These are phyloP conservation scores for Nakazawaea ambrosiae DNA, from an alignment of 805 yeast species.

Conservation along the genomic window DNA sequence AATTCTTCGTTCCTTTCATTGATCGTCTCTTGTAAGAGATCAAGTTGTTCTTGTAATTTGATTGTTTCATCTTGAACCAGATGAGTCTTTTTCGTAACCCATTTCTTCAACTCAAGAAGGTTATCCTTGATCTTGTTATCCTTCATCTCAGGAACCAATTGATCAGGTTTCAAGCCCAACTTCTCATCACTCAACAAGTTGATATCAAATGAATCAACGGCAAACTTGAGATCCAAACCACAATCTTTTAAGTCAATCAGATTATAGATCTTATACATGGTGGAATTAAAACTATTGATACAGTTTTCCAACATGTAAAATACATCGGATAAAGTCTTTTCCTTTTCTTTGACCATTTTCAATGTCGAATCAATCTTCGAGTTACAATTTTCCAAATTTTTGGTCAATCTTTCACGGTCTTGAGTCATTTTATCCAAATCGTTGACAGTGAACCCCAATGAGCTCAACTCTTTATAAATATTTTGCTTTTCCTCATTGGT, in stretches of 20 bases:
- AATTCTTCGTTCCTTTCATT: constrained; percentile 49
- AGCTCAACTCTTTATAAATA: constrained; percentile 35
- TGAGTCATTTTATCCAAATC: constrained; percentile 57
- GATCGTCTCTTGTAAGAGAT: constrained; percentile 46
- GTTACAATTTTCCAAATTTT: constrained; percentile 38
- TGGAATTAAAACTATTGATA: constrained; percentile 49
- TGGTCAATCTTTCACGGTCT: constrained; percentile 54
- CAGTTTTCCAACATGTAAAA: constrained; percentile 45
- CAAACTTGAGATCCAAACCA: constrained; percentile 24
- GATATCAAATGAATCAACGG: constrained; percentile 27
- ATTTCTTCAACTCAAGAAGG: constrained; percentile 37
- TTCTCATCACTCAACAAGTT: constrained; percentile 33
- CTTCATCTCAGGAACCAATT: constrained; percentile 29
- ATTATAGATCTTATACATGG: constrained; percentile 40
- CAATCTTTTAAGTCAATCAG: constrained; percentile 14
- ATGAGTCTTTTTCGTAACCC: constrained; percentile 38
- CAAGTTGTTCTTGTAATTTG: constrained; percentile 51
- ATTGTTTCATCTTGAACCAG: constrained; percentile 50
- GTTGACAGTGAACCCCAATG: constrained; percentile 52
- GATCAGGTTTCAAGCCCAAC: constrained; percentile 39
- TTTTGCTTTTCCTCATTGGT: constrained; percentile 31
- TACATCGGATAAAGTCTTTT: constrained; percentile 39
- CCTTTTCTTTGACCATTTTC: constrained; percentile 41
- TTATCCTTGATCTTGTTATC: constrained; percentile 26
- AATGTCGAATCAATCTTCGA: constrained; percentile 37